Base-by-base conservation (phyloP, 768 basidiomycete genomes). In the Mycena indigotica region DNA sequence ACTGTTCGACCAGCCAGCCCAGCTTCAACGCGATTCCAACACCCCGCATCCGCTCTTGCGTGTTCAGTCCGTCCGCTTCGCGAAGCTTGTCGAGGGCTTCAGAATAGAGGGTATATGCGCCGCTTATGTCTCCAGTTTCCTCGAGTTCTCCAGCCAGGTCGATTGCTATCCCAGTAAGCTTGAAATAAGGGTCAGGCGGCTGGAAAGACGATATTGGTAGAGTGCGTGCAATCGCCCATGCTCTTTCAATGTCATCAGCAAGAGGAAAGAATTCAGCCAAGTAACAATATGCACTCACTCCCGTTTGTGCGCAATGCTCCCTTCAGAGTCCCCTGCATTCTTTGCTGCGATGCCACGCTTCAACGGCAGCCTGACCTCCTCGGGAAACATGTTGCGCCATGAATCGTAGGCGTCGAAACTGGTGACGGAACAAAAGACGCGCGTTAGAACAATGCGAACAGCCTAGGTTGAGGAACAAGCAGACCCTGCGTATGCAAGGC, bases 81-180 rank as follows among this genome's bases (percentile, higher is more conserved):
- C 51, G 56, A 10, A 60, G 45, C 4, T 54, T 48, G 49, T 57
- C 28, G 28, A 64, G 41, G 12, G 62, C 62, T 12, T 57, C 59
- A 4, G 41, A 39, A 17, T 64, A 64, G 12, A 61, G 41, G 1
- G 6, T 50, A 25, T 51, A 60, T 1, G 62, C 62, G 29, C 53
- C 59, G 5, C 49, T 24, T 1, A 25, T 66, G 38, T 64, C 56
- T 21, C 72, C 65, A 1, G 68, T 59, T 17, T 60, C 66, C 48
- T 79, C 77, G 2, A 75, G 69, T 4, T 80, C 80, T 50, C 77
- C 80, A 5, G 78, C 76, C 50, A 83, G 70, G 16, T 73, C 70
- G 24, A 78, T 72, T 2, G 78, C 80, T 19, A 83, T 78, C 1
- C 82, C 81, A 2, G 80, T 79, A 4, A 83, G 61, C 64, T 79